phyloP scores from a whole-genome alignment of 2,329 filamentous ascomycete genomes.

The Pseudocercospora eumusae region DNA sequence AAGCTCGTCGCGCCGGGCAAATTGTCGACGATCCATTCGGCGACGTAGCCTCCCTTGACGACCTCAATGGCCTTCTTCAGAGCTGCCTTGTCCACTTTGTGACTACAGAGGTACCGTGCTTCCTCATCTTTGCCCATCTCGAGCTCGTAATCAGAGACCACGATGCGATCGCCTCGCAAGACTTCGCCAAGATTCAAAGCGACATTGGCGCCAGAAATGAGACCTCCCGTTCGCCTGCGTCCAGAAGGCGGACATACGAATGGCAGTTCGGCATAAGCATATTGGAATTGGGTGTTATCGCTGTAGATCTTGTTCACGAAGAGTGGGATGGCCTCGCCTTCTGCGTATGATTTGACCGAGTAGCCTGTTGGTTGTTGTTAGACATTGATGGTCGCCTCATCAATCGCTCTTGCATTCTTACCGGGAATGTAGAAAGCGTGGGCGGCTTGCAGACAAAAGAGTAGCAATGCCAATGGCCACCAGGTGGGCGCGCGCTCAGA shows the following conservation, averaged over 20 bases:
- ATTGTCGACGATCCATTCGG: constrained; percentile 92
- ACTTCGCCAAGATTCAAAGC: constrained; percentile 85
- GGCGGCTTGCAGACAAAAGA: constrained; percentile 51
- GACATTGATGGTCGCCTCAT: not conserved
- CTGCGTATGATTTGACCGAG: constrained; percentile 77
- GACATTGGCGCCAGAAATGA: constrained; percentile 74
- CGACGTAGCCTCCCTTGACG: constrained; percentile 78
- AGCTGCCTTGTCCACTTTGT: constrained; percentile 64
- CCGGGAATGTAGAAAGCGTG: constrained; percentile 85
- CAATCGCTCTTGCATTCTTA: constrained; percentile 44
- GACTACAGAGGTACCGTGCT: constrained; percentile 71
- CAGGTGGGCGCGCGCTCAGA: constrained; percentile 40
- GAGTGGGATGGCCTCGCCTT: constrained; percentile 77
- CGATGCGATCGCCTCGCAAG: constrained; percentile 81
- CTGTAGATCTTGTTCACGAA: constrained; percentile 91
- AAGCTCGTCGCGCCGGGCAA: constrained; percentile 86
- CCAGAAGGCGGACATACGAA: constrained; percentile 82
- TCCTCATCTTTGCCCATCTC: constrained; percentile 73
- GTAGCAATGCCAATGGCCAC: constrained; percentile 54
- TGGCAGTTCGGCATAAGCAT: constrained; percentile 84
- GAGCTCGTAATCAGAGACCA: constrained; percentile 79
- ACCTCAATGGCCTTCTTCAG: constrained; percentile 69
- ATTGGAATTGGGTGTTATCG: constrained; percentile 85
- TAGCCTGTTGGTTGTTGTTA: constrained; percentile 59
- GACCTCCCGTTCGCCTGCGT: constrained; percentile 62